These are phyloP conservation scores for Phragmites australis DNA, from an alignment of 176 grass and related monocot species.

Conservation along the genomic window DNA sequence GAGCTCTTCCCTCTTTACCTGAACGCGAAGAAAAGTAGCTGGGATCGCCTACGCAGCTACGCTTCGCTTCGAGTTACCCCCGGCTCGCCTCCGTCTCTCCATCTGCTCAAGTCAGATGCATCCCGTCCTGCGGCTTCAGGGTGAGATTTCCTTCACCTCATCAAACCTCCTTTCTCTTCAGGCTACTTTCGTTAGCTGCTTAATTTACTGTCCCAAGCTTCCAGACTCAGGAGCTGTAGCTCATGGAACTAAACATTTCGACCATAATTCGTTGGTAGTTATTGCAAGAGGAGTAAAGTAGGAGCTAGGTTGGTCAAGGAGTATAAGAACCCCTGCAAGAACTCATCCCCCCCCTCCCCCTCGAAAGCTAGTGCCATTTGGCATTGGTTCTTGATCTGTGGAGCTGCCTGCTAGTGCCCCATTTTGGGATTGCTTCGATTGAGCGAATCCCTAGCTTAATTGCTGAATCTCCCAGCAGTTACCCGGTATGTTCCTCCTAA, in stretches of 20 bases:
- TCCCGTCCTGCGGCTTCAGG: conserved; percentile 30
- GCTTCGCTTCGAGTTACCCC: not conserved
- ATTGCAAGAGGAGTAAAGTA: not conserved
- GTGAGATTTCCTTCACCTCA: conserved; percentile 10
- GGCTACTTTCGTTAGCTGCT: not conserved
- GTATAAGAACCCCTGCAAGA: not conserved
- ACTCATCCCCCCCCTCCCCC: not conserved
- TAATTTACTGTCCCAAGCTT: not conserved
- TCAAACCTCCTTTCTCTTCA: not conserved
- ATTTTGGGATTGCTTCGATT: not conserved
- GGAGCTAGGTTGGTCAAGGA: conserved; percentile 3
- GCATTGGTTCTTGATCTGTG: not conserved
- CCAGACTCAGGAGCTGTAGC: not conserved
- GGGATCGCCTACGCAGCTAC: not conserved
- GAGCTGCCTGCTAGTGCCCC: not conserved
- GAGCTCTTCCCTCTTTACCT: conserved; percentile 22
- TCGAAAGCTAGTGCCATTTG: not conserved
- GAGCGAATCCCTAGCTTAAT: not conserved
- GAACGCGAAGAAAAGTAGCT: conserved; percentile 29
- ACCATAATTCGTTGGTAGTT: not conserved
- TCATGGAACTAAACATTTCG: not conserved
- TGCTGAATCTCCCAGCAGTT: not conserved
- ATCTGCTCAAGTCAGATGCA: conserved; percentile 36
- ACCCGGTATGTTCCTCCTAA: not conserved
- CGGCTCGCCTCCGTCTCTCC: not conserved